A percentile compares a stretch with the other conserved stretches of the same genome.
phyloP scores from a whole-genome alignment of 2,329 filamentous ascomycete species.

The Botrytis paeoniae region DNA sequence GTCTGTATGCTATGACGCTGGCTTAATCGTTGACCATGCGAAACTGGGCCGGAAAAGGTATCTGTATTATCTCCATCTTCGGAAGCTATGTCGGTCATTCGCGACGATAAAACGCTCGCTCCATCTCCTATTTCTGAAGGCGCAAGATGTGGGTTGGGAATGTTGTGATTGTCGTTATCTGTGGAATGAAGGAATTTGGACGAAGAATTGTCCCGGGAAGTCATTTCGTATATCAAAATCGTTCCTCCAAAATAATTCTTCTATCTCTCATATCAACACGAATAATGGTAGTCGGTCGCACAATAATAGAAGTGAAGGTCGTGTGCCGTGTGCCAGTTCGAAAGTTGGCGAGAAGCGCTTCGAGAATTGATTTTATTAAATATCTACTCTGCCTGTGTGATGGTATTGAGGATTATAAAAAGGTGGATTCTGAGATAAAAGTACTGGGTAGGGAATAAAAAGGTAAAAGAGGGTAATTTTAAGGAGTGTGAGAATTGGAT shows the following conservation, averaged over 20 bases:
- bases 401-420: not conserved
- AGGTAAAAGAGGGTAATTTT: not conserved
- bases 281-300: not conserved
- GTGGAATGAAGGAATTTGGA: slow-evolving; percentile 22
- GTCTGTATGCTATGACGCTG: slow-evolving; percentile 34
- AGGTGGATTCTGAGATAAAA: not conserved
- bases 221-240: slow-evolving; percentile 24
- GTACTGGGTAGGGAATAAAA: not conserved
- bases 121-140: slow-evolving; percentile 39
- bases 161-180: slow-evolving; percentile 24
- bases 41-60: slow-evolving; percentile 38
- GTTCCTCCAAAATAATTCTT: not conserved
- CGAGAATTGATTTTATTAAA: not conserved
- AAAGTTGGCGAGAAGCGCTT: not conserved
- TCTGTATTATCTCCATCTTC: slow-evolving; percentile 45
- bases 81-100: slow-evolving; percentile 53
- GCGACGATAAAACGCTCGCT: slow-evolving; percentile 52
- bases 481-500: slow-evolving; percentile 18
- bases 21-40: slow-evolving; percentile 40
- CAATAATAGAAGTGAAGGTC: not conserved
- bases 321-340: not conserved
- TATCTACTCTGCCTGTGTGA: not conserved
- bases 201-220: slow-evolving; percentile 28
- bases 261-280: not conserved
- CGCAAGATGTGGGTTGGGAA: slow-evolving; percentile 26